Conservation (phyloP, 495 filamentous ascomycete genomes). For the Rostrohypoxylon terebratum region DNA sequence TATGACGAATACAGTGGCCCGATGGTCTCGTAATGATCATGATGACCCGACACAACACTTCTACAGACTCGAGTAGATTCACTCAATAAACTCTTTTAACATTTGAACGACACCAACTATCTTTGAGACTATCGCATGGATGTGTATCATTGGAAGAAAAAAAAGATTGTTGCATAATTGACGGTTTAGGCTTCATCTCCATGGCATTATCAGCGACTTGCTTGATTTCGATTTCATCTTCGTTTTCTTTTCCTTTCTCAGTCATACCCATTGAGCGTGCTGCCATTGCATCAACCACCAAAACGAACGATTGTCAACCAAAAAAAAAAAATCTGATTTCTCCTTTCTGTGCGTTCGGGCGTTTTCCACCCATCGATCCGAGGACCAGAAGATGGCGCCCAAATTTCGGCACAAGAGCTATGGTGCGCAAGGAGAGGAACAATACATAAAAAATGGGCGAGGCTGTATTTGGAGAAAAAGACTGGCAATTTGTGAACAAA, state of each 20-base stretch:
- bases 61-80: conserved; percentile 28
- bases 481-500: conserved; percentile 46
- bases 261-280: conserved; percentile 52
- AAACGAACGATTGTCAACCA: conserved; percentile 48
- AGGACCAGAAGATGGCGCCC: conserved; percentile 36
- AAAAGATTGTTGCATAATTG: conserved; percentile 56
- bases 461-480: conserved; percentile 38
- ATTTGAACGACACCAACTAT: conserved; percentile 26
- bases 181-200: conserved; percentile 53
- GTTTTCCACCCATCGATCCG: conserved; percentile 45
- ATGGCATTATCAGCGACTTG: conserved; percentile 54
- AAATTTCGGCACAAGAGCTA: conserved; percentile 34
- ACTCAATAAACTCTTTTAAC: conserved; percentile 30
- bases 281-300: conserved; percentile 44
- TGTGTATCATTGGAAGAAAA: conserved; percentile 52
- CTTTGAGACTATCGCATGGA: conserved; percentile 42
- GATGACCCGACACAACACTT: conserved; percentile 4
- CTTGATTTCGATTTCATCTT: conserved; percentile 40
- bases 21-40: conserved; percentile 42
- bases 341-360: conserved; percentile 46
- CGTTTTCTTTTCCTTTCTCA: conserved; percentile 42
- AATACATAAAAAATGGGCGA: conserved; percentile 43
- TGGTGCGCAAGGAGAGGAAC: conserved; percentile 18
- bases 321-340: conserved; percentile 53
- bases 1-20: conserved; percentile 46